Evolutionary conservation across 2,329 filamentous ascomycete genomes (phyloP), one percentile per base, ranked within the genome.

Genomic region (Beauveria medogensis): DNA sequence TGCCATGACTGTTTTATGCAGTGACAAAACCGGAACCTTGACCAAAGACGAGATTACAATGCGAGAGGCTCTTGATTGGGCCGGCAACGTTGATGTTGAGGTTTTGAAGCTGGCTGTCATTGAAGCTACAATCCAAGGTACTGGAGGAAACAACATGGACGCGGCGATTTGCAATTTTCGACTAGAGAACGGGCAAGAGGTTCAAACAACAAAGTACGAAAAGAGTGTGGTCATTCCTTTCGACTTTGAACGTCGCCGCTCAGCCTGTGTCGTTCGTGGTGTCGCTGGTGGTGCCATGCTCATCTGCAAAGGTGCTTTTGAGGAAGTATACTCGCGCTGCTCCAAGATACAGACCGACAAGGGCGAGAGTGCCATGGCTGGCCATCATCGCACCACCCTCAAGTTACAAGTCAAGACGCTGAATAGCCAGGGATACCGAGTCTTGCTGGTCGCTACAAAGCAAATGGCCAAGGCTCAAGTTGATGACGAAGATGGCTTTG

Each of bases 11-110:
- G 62, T 71, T 10, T 63, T 71, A 1, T 71, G 69, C 60, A 70
- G 69, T 53, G 69, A 71, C 50, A 71, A 71, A 66, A 71, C 69
- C 1, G 69, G 69, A 30, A 71, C 69, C 0, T 62, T 71, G 28
- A 70, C 69, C 20, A 69, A 67, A 46, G 69, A 71, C 40, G 66
- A 70, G 40, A 68, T 71, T n/a, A 66, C 64, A 2, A 63, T 71
- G 34, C 59, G 63, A 40, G 61, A 66, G n/a, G 67, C 65, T 9
- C 28, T 69, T 52, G 64, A 69, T 30, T 65, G 62, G 50, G 18
- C 55, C 1, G 66, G 68, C 16, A 48, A 55, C 5, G 53, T 53
- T 24, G 67, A 65, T 22, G 14, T 60, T 7, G 64, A 64, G 9
- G 67, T 68, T 3, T 37, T 70, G 14, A 66, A 71, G 62, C 66